These are phyloP conservation scores for Peronosclerospora sorghi DNA, from an alignment of 352 stramenopile species.

Conservation along the genomic window DNA sequence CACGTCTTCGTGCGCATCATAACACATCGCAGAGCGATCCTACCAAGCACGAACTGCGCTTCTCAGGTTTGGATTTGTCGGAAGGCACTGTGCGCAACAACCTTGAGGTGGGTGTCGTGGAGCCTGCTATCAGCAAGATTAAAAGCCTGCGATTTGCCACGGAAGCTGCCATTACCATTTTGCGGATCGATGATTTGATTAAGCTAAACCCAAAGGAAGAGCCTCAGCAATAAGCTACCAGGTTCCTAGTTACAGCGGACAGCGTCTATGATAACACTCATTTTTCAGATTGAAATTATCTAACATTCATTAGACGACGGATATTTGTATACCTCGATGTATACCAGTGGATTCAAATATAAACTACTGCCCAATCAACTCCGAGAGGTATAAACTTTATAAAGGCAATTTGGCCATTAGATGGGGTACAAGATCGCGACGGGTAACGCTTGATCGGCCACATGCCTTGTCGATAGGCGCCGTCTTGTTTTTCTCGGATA, in stretches of 20 bases:
- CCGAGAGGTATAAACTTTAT: too few species aligned
- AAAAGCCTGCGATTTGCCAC: conserved; percentile 99
- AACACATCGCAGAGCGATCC: conserved; percentile 89
- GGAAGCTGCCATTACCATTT: conserved; percentile 98
- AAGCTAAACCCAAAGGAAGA: conserved; percentile 90
- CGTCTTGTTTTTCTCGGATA: too few species aligned
- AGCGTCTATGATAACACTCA: conserved; percentile 40
- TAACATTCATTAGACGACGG: too few species aligned
- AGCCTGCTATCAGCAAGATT: conserved; percentile 99
- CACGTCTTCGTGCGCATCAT: conserved; percentile 93
- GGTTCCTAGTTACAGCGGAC: conserved; percentile 13
- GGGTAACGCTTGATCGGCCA: too few species aligned
- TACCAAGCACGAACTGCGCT: conserved; percentile 66
- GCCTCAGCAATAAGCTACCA: conserved; percentile 47
- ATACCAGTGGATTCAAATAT: too few species aligned
- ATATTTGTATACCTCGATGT: too few species aligned
- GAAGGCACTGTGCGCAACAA: conserved; percentile 94
- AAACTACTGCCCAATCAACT: too few species aligned
- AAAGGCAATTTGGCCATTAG: too few species aligned
- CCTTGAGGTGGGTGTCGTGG: conserved; percentile 93
- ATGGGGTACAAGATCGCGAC: too few species aligned
- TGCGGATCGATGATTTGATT: conserved; percentile 99
- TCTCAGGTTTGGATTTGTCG: conserved; percentile 94
- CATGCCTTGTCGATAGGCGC: too few species aligned
- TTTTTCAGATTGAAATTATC: conserved; percentile 18